Evolutionary conservation across 345 rosid species (phyloP).

Genomic region (Cochlearia excelsa): DNA sequence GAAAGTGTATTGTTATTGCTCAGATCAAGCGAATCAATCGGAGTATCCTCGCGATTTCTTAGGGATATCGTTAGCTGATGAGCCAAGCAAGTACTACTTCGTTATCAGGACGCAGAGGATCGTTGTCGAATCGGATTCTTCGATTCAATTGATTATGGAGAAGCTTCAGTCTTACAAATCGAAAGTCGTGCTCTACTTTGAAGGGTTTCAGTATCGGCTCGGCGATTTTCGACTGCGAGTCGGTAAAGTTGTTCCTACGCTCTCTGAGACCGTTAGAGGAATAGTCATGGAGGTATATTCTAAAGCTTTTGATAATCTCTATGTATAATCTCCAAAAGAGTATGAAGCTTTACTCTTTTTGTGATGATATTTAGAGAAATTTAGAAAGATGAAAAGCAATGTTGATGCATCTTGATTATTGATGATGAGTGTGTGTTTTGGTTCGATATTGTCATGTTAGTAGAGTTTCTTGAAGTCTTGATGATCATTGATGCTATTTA

Average conservation of each 20-base stretch:
- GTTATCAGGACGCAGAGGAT: slow-evolving; percentile 63
- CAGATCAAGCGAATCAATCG: slow-evolving; percentile 48
- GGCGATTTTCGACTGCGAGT: slow-evolving; percentile 88
- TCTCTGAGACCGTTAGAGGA: slow-evolving; percentile 82
- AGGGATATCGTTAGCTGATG: slow-evolving; percentile 73
- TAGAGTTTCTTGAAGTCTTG: background rate
- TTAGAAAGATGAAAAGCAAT: background rate
- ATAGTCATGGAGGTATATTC: slow-evolving; percentile 82
- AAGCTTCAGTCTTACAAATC: slow-evolving; percentile 88
- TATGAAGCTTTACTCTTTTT: background rate
- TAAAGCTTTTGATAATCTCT: background rate
- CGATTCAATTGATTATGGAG: slow-evolving; percentile 88
- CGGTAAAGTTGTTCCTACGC: slow-evolving; percentile 80
- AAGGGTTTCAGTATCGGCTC: slow-evolving; percentile 86
- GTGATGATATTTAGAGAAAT: background rate
- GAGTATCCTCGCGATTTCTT: slow-evolving; percentile 82
- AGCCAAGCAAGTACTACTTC: slow-evolving; percentile 78
- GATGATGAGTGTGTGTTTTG: background rate
- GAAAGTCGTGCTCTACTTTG: slow-evolving; percentile 66
- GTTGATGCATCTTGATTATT: background rate
- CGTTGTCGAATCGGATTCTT: slow-evolving; percentile 71
- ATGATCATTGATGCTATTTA: slow-evolving; percentile 1
- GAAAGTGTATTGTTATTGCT: background rate
- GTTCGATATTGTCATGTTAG: background rate
- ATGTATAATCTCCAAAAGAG: background rate